A percentile compares a stretch with the other conserved stretches of the same genome.
phyloP scores from a whole-genome alignment of 345 rosid genomes.

The Euphorbia lathyris region DNA sequence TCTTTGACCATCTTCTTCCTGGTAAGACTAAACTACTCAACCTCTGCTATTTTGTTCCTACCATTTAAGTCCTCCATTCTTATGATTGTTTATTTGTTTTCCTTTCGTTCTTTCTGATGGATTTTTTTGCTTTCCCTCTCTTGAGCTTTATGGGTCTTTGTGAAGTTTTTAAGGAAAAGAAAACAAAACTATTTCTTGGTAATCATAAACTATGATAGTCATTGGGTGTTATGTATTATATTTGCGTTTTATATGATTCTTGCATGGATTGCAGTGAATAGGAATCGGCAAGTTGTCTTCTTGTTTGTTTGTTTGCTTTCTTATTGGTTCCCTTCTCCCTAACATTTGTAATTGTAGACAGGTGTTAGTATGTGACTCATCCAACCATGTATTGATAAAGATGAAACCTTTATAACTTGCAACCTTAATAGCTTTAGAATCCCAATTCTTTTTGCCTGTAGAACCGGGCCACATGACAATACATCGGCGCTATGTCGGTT shows the following conservation, averaged over 20 bases:
- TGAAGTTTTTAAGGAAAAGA: slow-evolving; percentile 10
- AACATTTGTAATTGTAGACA: slow-evolving; percentile 38
- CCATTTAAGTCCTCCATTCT: not conserved
- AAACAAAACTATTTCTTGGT: slow-evolving; percentile 32
- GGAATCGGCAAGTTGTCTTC: slow-evolving; percentile 67
- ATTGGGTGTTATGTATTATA: slow-evolving; percentile 30
- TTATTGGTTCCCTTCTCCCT: slow-evolving; percentile 65
- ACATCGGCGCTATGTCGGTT: slow-evolving; percentile 20
- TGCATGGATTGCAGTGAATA: slow-evolving; percentile 43
- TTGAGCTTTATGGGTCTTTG: slow-evolving; percentile 27
- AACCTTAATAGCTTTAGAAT: slow-evolving; percentile 36
- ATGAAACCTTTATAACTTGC: slow-evolving; percentile 8
- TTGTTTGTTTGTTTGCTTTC: slow-evolving; percentile 45
- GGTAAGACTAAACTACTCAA: slow-evolving; percentile 37
- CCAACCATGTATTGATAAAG: slow-evolving; percentile 28
- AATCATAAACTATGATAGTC: slow-evolving; percentile 33
- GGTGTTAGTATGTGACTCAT: slow-evolving; percentile 35
- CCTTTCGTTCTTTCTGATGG: not conserved
- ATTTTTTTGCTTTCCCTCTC: not conserved
- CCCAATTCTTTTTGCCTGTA: slow-evolving; percentile 28
- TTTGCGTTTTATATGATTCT: slow-evolving; percentile 24
- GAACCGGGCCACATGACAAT: slow-evolving; percentile 26
- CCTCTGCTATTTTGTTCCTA: not conserved
- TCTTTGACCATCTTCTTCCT: slow-evolving; percentile 33
- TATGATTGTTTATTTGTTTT: slow-evolving; percentile 4